Evolutionary conservation across 306 rosid genomes (phyloP).

Genomic region (Mucuna pruriens): DNA sequence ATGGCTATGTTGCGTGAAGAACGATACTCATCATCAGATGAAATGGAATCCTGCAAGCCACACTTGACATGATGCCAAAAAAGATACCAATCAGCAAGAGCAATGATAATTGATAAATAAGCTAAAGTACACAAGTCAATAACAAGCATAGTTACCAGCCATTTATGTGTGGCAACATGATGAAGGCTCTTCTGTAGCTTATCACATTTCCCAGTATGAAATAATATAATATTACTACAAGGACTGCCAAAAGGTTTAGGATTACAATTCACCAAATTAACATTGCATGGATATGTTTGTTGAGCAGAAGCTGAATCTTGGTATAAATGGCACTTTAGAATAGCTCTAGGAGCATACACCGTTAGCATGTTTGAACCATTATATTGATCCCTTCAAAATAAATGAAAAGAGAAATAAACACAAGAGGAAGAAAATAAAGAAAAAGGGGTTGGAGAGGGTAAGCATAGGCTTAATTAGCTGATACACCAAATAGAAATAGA

Average conservation of each 20-base stretch:
- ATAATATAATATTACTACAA: slow-evolving; percentile 41
- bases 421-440: no score
- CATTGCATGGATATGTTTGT: slow-evolving; percentile 60
- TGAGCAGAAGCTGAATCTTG: slow-evolving; percentile 48
- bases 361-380: slow-evolving; percentile 86
- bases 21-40: slow-evolving; percentile 84
- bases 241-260: slow-evolving; percentile 47
- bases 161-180: slow-evolving; percentile 62
- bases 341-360: slow-evolving; percentile 65
- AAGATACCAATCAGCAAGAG: slow-evolving; percentile 32
- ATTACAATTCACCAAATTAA: slow-evolving; percentile 51
- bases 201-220: slow-evolving; percentile 54
- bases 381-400: slow-evolving; percentile 56
- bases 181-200: slow-evolving; percentile 64
- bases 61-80: slow-evolving; percentile 53
- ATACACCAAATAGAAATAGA: not conserved
- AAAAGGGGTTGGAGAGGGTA: no score
- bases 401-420: no score
- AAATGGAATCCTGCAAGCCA: slow-evolving; percentile 62
- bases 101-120: not conserved
- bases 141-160: slow-evolving; percentile 64
- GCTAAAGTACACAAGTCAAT: not conserved
- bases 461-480: slow-evolving; percentile 6
- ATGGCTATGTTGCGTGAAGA: slow-evolving; percentile 98
- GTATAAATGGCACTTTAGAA: slow-evolving; percentile 45